Conservation (phyloP, 345 rosid genomes). For the Lagerstroemia speciosa region DNA sequence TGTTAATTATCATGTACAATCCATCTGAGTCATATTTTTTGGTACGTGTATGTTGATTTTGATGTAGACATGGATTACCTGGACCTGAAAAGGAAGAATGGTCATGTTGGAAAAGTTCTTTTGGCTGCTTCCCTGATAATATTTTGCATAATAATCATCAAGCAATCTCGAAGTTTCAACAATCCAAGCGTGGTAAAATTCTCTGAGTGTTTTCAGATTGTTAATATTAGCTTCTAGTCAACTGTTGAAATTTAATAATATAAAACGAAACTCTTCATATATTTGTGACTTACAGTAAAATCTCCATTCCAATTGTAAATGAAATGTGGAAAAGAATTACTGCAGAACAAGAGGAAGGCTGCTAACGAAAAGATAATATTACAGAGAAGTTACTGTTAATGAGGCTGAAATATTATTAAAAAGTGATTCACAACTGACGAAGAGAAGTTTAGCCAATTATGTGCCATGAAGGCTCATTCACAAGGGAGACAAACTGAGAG, state of each 20-base stretch:
- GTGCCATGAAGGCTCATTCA: background rate
- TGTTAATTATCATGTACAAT: background rate
- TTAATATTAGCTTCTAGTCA: too few relatives aligned
- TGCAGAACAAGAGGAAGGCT: background rate
- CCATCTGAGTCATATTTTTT: background rate
- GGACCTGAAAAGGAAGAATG: constrained; percentile 75
- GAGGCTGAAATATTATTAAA: background rate
- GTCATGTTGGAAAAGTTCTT: constrained; percentile 56
- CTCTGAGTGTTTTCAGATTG: background rate
- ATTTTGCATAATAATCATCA: constrained; percentile 76
- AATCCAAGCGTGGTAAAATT: constrained; percentile 52
- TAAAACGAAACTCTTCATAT: background rate
- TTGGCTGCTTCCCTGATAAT: constrained; percentile 76
- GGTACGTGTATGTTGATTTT: constrained; percentile 2
- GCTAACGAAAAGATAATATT: too few relatives aligned
- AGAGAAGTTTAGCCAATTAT: background rate
- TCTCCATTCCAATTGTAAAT: background rate
- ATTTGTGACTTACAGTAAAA: background rate
- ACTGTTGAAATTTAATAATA: background rate
- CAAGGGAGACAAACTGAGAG: background rate
- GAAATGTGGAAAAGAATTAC: too few relatives aligned
- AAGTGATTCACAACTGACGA: background rate
- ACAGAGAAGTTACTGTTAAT: too few relatives aligned
- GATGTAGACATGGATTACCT: constrained; percentile 73
- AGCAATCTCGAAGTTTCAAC: constrained; percentile 63